phyloP scores from a whole-genome alignment of 345 rosid species.

The Eucalyptus melliodora region DNA sequence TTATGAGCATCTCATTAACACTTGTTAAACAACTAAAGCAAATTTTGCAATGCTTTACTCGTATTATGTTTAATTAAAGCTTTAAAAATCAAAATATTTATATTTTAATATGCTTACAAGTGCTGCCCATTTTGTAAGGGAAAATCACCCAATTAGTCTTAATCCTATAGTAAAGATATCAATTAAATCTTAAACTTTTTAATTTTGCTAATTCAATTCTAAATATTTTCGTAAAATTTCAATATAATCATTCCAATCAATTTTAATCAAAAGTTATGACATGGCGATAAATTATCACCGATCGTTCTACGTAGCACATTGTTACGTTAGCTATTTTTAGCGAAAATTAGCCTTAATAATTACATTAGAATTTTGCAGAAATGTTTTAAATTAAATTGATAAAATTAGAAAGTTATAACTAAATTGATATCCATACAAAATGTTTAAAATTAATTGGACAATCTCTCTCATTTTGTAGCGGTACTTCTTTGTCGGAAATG shows the following conservation, averaged over 20 bases:
- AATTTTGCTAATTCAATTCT: no score
- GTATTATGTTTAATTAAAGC: background rate
- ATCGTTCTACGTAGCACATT: no score
- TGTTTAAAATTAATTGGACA: background rate
- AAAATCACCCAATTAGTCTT: background rate
- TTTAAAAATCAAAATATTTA: background rate
- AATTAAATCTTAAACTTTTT: rapidly evolving
- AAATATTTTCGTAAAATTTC: no score
- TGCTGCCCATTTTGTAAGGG: background rate
- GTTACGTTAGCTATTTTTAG: no score
- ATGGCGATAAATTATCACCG: rapidly evolving
- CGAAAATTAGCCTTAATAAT: no score
- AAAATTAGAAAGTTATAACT: no score
- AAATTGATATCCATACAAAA: no score
- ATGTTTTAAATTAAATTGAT: no score
- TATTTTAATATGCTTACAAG: background rate
- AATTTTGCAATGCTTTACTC: background rate
- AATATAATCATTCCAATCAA: no score
- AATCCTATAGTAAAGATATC: background rate
- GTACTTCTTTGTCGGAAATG: background rate
- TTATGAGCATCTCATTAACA: background rate
- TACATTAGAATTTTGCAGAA: no score
- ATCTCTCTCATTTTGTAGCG: background rate
- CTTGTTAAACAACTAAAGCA: background rate
- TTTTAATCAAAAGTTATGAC: no score